These are phyloP conservation scores for Phialocephala subalpina DNA, from an alignment of 2,329 filamentous ascomycete genomes.

Conservation along the genomic window DNA sequence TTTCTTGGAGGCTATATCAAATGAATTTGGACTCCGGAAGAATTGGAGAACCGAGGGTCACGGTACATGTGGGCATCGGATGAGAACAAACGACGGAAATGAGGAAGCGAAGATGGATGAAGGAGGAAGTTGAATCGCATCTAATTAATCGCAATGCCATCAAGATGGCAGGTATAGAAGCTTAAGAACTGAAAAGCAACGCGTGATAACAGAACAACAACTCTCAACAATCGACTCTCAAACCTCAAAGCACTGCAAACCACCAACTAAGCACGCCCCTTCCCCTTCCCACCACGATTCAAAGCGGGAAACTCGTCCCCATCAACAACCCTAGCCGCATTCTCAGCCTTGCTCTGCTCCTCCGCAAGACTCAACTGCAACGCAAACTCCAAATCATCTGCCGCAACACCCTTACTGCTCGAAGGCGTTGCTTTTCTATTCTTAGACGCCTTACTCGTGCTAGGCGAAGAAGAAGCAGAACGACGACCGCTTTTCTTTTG, in stretches of 20 bases:
- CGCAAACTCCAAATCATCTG: constrained; percentile 66
- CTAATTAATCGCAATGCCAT: constrained; percentile 10
- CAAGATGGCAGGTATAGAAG: constrained; percentile 3
- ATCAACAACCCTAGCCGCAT: constrained; percentile 36
- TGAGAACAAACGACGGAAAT: neutral
- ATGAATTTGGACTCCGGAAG: neutral
- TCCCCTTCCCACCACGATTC: constrained; percentile 52
- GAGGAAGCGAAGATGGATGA: neutral
- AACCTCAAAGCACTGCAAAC: neutral
- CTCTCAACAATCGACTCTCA: neutral
- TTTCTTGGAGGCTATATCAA: neutral
- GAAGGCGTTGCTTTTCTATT: constrained; percentile 25
- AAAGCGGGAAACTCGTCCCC: constrained; percentile 52
- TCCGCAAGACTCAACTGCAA: constrained; percentile 67
- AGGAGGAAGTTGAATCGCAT: constrained; percentile 1
- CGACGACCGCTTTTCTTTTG: constrained; percentile 51
- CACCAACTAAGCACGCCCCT: constrained; percentile 37
- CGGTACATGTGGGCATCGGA: neutral
- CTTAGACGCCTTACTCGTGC: constrained; percentile 44
- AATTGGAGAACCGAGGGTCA: neutral
- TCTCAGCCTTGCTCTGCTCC: constrained; percentile 49
- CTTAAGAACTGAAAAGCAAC: neutral
- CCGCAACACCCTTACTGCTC: constrained; percentile 38
- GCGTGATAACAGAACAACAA: neutral
- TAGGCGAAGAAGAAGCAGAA: constrained; percentile 46